Evolutionary conservation across 352 stramenopile genomes (phyloP), one percentile per base, ranked within the genome.

Genomic region (Thalassiosira livingstoniorum): DNA sequence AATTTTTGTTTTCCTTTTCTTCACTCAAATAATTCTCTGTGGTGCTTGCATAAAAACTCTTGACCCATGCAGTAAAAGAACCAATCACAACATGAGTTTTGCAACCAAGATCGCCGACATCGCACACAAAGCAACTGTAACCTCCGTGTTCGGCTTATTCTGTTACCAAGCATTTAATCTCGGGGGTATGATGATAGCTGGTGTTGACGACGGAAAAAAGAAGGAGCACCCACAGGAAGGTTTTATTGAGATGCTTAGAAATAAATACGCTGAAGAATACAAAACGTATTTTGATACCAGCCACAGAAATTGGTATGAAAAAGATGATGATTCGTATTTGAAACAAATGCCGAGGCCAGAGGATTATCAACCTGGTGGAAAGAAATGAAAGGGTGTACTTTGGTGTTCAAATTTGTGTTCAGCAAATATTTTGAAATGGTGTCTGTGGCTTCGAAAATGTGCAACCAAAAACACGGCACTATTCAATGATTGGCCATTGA

Each of bases 321-420:
- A 79, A 31, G 87, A 92, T 42, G 89, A 94, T 75, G 66, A 94
- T 77, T 91, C 82, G 15, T 92, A 91, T 83, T 65, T 92, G 45
- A 90, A 94, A 37, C 84, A 90, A 25, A 37, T 89, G 18, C 87
- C 87, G 13, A 87, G 83, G 42, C 78, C 87, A 10, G 11, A 82
- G 68, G 69, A 79, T 75, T 85, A 86, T 78, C 78, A 86, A 75
- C 66, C 78, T 21, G 69, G 61, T 63, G 78, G 78, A 35, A 85
- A 85, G 55, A 80, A 58, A 74, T 85, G 62, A 84, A 15, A 21
- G 13, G 18, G 4, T 1, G 54, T 65, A n/a, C n/a, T n/a, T n/a
- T n/a, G n/a, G n/a, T n/a, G n/a, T n/a, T n/a, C n/a, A n/a, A n/a
- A n/a, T n/a, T n/a, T n/a, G n/a, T n/a, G n/a, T n/a, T n/a, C n/a